These are phyloP conservation scores for Taxillus chinensis DNA, from an alignment of 164 flowering plant genomes.

Conservation along the genomic window DNA sequence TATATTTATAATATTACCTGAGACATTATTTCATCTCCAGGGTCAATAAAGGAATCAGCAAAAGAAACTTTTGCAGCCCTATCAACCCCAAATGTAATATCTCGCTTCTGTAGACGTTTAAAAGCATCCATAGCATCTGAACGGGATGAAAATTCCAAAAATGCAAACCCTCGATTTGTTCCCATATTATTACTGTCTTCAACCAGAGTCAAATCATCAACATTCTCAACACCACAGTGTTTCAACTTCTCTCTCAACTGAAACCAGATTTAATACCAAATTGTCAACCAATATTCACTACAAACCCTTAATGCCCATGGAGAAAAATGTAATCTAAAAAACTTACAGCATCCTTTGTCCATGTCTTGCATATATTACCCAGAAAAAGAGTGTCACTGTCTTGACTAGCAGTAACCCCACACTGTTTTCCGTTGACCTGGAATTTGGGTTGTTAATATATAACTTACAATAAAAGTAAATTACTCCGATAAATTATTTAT, in stretches of 20 bases:
- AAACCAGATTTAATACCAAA: conserved; percentile 17
- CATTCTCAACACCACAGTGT: conserved; percentile 60
- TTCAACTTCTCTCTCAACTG: conserved; percentile 87
- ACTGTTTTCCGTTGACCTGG: conserved; percentile 85
- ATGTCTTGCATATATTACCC: conserved; percentile 92
- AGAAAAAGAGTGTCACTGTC: conserved; percentile 93
- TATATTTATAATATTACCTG: conserved; percentile 41
- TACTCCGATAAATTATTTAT: conserved; percentile 9
- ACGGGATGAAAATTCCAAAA: conserved; percentile 83
- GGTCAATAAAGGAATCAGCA: conserved; percentile 93
- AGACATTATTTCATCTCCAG: conserved; percentile 92
- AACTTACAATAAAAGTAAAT: background rate
- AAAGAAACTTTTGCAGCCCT: conserved; percentile 89
- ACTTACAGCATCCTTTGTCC: conserved; percentile 96
- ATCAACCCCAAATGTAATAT: conserved; percentile 77
- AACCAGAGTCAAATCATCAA: conserved; percentile 79
- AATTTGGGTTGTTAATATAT: conserved; percentile 13
- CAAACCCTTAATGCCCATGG: background rate
- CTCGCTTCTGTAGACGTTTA: conserved; percentile 82
- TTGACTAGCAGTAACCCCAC: conserved; percentile 95
- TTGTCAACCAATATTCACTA: conserved; percentile 5
- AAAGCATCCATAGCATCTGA: conserved; percentile 93
- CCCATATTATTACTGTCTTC: conserved; percentile 75
- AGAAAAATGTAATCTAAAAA: conserved; percentile 8
- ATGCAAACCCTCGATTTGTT: conserved; percentile 91